A percentile compares a stretch with the other conserved stretches of the same genome.
Conservation (phyloP, 2,329 filamentous ascomycete genomes). For the Mycogone perniciosa region DNA sequence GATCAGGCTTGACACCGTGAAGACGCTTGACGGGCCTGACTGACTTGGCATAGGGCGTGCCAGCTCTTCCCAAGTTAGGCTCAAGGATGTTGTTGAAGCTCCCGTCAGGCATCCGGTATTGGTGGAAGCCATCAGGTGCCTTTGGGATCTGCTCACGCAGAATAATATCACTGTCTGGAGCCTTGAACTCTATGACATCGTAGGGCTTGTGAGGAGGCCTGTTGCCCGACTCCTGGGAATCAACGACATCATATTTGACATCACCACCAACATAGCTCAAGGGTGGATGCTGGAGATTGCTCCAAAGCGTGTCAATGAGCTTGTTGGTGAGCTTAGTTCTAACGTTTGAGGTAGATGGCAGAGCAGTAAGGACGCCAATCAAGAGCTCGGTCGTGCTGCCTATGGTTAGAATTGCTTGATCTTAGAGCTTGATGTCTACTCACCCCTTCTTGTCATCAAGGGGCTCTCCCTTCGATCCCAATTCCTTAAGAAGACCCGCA, state of each 20-base stretch:
- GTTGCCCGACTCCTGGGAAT: conserved; percentile 27
- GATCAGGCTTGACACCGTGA: conserved; percentile 55
- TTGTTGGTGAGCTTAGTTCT: conserved; percentile 38
- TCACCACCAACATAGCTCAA: conserved; percentile 37
- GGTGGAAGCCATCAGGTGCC: conserved; percentile 30
- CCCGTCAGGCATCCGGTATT: conserved; percentile 24
- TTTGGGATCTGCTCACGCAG: conserved; percentile 31
- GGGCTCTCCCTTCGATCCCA: conserved; percentile 39
- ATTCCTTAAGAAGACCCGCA: conserved; percentile 25
- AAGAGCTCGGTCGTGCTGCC: conserved; percentile 33
- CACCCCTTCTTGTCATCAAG: conserved; percentile 51
- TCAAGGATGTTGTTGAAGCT: conserved; percentile 23
- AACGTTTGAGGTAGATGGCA: conserved; percentile 29
- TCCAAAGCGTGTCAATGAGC: conserved; percentile 48
- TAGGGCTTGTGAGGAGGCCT: conserved; percentile 14
- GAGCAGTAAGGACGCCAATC: conserved; percentile 33
- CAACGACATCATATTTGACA: conserved; percentile 32
- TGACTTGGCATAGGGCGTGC: conserved; percentile 39
- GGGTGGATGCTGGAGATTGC: conserved; percentile 48
- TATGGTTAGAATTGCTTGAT: conserved; percentile 12
- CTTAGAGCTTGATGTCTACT: neutral
- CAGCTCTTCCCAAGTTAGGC: conserved; percentile 25
- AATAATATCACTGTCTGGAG: conserved; percentile 30
- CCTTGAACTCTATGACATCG: conserved; percentile 35
- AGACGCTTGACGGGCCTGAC: conserved; percentile 53